A percentile compares a stretch with the other conserved stretches of the same genome.
phyloP scores from a whole-genome alignment of 495 filamentous ascomycete species.

The Glarea lozoyensis region DNA sequence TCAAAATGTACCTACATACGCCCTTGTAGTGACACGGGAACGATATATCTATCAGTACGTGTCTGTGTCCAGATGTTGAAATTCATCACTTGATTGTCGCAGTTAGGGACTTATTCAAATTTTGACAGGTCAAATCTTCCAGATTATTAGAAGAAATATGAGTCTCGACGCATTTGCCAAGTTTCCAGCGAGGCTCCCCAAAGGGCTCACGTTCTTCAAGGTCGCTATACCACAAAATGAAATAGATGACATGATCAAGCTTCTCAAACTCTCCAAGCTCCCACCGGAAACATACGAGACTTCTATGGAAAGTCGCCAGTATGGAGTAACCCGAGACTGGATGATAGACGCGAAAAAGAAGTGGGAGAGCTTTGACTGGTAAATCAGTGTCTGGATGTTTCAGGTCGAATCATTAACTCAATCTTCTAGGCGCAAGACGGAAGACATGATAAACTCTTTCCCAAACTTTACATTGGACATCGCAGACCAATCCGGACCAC shows the following conservation, averaged over 20 bases:
- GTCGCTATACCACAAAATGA: too few relatives aligned
- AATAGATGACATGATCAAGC: neutral
- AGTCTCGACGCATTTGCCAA: too few relatives aligned
- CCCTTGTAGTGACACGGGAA: too few relatives aligned
- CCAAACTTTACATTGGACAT: slow-evolving; percentile 51
- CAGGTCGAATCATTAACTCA: neutral
- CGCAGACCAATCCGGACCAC: slow-evolving; percentile 28
- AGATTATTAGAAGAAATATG: too few relatives aligned
- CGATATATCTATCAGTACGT: too few relatives aligned
- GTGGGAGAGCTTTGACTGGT: neutral
- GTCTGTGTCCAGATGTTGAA: too few relatives aligned
- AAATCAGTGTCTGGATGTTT: neutral
- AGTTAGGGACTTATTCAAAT: too few relatives aligned
- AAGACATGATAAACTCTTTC: slow-evolving; percentile 51
- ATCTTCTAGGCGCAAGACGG: slow-evolving; percentile 35
- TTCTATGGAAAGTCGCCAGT: neutral
- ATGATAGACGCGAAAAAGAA: neutral
- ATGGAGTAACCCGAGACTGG: neutral
- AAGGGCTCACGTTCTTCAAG: too few relatives aligned
- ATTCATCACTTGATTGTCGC: too few relatives aligned
- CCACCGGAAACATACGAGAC: neutral
- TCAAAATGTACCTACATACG: too few relatives aligned
- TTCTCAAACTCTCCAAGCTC: neutral
- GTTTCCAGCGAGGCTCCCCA: too few relatives aligned
- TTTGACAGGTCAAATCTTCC: too few relatives aligned